phyloP scores from a whole-genome alignment of 192 early-diverging fungal species.

The Linnemannia schmuckeri region DNA sequence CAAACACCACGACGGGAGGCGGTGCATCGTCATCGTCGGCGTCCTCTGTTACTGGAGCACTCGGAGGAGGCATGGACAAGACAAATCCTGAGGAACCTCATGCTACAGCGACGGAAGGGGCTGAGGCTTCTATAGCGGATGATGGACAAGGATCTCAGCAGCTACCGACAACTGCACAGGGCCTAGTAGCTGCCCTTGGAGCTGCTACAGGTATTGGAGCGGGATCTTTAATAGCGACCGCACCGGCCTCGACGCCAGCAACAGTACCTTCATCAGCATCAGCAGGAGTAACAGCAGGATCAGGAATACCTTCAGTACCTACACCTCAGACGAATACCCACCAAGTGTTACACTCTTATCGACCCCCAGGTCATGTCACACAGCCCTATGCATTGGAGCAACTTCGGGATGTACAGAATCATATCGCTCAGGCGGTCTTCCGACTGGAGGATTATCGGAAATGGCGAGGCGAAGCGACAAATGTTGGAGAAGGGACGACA shows the following conservation, averaged over 20 bases:
- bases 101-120: not conserved
- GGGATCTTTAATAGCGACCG: not conserved
- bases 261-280: not conserved
- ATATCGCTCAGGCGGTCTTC: constrained; percentile 24
- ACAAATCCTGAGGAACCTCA: not conserved
- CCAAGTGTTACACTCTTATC: constrained; percentile 28
- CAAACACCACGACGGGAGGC: not conserved
- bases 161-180: not conserved
- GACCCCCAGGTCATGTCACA: constrained; percentile 46
- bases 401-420: constrained; percentile 48
- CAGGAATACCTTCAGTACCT: constrained; percentile 1
- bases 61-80: not conserved
- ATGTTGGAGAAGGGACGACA: not conserved
- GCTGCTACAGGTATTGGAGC: not conserved
- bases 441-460: constrained; percentile 44
- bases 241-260: not conserved
- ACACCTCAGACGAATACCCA: constrained; percentile 12
- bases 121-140: not conserved
- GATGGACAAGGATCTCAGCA: not conserved
- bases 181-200: not conserved
- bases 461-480: not conserved
- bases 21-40: not conserved
- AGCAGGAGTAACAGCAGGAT: not conserved
- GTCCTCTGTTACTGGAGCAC: not conserved
- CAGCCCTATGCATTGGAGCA: constrained; percentile 52